Percentiles rank a stretch among this genome's conserved stretches.
These are phyloP conservation scores for Penicillium pulvis DNA, from an alignment of 495 filamentous ascomycete genomes.

Conservation along the genomic window DNA sequence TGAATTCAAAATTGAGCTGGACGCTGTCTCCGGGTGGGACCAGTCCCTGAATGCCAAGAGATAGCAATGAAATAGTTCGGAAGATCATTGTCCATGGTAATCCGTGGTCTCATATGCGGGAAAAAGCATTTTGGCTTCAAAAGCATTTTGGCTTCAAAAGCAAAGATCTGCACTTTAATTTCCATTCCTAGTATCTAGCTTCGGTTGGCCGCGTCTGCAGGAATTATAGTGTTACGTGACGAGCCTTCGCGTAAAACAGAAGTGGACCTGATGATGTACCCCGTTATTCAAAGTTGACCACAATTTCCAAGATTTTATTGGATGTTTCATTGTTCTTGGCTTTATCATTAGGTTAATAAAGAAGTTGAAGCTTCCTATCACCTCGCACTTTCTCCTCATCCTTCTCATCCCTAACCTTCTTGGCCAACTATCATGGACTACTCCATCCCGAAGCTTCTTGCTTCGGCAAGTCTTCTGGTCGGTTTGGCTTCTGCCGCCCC, in stretches of 20 bases:
- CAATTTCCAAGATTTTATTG: too few relatives aligned
- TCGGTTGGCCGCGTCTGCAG: background rate
- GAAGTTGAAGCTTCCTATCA: background rate
- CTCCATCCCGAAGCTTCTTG: constrained; percentile 3
- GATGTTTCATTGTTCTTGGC: too few relatives aligned
- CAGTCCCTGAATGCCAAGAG: constrained; percentile 1
- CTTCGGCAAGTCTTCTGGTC: constrained; percentile 3
- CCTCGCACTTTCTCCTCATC: background rate
- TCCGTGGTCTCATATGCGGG: background rate
- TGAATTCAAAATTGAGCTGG: background rate
- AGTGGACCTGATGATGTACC: background rate
- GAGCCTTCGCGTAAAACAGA: background rate
- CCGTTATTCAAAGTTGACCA: too few relatives aligned
- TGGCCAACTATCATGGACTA: constrained; percentile 1
- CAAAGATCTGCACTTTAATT: background rate
- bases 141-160: background rate
- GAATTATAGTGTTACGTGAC: background rate
- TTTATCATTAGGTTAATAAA: background rate
- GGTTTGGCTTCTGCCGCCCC: constrained; percentile 1
- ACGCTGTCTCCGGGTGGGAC: background rate
- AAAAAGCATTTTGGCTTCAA: background rate
- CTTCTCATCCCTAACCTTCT: background rate
- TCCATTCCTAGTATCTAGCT: background rate
- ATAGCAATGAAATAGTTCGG: background rate
- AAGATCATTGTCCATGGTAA: background rate